phyloP scores from a whole-genome alignment of 2,329 filamentous ascomycete genomes.

The Dothidotthia symphoricarpi region DNA sequence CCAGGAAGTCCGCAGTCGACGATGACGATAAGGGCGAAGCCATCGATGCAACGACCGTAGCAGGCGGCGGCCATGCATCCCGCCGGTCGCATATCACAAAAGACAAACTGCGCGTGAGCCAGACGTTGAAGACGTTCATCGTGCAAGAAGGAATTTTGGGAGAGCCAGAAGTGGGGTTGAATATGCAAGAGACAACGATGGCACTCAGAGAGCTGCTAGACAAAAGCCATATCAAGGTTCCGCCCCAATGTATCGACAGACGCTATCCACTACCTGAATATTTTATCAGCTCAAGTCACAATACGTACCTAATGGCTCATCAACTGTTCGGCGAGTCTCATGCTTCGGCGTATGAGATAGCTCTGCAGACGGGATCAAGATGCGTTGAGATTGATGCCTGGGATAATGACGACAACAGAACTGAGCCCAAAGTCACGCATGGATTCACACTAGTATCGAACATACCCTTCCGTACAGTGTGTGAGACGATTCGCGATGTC shows the following conservation, averaged over 20 bases:
- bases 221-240: slow-evolving; percentile 59
- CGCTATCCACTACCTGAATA: slow-evolving; percentile 65
- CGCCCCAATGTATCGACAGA: slow-evolving; percentile 55
- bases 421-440: slow-evolving; percentile 69
- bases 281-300: slow-evolving; percentile 71
- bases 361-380: slow-evolving; percentile 61
- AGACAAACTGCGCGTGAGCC: slow-evolving; percentile 59
- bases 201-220: slow-evolving; percentile 55
- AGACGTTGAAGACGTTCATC: slow-evolving; percentile 57
- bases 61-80: slow-evolving; percentile 60
- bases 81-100: slow-evolving; percentile 52
- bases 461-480: slow-evolving; percentile 63
- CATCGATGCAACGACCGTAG: slow-evolving; percentile 52
- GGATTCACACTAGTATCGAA: slow-evolving; percentile 67
- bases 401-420: slow-evolving; percentile 60
- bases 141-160: slow-evolving; percentile 54
- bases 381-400: slow-evolving; percentile 75
- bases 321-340: slow-evolving; percentile 66
- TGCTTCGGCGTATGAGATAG: slow-evolving; percentile 62
- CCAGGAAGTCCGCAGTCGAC: slow-evolving; percentile 25
- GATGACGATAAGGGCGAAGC: slow-evolving; percentile 58
- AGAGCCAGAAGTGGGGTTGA: slow-evolving; percentile 48
- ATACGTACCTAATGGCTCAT: slow-evolving; percentile 69
- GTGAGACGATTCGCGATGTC: slow-evolving; percentile 63
- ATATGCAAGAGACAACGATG: slow-evolving; percentile 46